Evolutionary conservation across 257 asterid genomes (phyloP).

Genomic region (Primulina eburnea): DNA sequence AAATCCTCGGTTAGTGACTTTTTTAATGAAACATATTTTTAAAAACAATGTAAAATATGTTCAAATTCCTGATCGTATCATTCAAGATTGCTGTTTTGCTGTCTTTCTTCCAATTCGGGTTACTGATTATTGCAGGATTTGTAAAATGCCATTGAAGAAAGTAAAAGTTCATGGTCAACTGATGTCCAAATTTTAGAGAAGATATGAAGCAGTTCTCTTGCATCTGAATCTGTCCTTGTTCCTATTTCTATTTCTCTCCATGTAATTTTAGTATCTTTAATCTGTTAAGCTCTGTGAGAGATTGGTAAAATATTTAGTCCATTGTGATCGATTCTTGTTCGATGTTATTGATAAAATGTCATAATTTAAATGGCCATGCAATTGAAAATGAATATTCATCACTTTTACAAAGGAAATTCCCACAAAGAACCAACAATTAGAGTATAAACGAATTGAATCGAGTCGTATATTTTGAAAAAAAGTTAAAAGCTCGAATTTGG

Average conservation of each 20-base stretch:
- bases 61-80: neutral
- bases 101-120: neutral
- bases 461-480: no score
- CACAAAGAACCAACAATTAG: no score
- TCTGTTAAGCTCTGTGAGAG: neutral
- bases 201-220: neutral
- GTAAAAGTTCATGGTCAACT: neutral
- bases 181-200: neutral
- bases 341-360: no score
- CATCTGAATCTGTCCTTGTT: neutral
- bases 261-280: neutral
- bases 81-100: neutral
- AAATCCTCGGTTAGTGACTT: slow-evolving; percentile 27
- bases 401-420: no score
- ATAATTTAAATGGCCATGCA: no score
- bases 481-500: no score
- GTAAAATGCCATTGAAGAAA: neutral
- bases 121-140: neutral
- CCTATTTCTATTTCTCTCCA: no score
- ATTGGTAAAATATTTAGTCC: neutral
- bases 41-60: neutral
- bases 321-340: neutral
- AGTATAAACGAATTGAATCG: no score
- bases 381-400: no score
- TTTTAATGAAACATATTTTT: slow-evolving; percentile 1